Conservation (phyloP, 257 asterid genomes). For the Rauvolfia tetraphylla region DNA sequence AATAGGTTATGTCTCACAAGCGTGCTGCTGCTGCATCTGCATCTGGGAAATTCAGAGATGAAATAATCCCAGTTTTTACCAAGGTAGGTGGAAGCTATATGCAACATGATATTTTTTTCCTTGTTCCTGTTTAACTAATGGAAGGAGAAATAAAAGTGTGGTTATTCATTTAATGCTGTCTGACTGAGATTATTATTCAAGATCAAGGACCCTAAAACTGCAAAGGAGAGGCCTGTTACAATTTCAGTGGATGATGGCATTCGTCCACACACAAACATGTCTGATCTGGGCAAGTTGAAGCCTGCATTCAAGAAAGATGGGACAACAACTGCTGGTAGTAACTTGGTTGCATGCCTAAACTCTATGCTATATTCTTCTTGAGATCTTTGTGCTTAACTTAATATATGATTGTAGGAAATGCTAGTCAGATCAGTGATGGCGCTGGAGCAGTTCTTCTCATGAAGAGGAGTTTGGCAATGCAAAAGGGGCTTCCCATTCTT, state of each 20-base stretch:
- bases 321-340: conserved; percentile 85
- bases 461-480: conserved; percentile 75
- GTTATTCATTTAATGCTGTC: background rate
- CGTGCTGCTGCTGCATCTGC: conserved; percentile 84
- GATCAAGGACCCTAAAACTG: conserved; percentile 70
- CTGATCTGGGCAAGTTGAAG: conserved; percentile 70
- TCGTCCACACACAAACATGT: conserved; percentile 68
- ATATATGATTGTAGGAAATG: conserved; percentile 48
- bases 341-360: background rate
- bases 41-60: conserved; percentile 85
- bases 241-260: conserved; percentile 81
- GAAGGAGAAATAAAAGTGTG: background rate
- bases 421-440: conserved; percentile 92
- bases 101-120: background rate
- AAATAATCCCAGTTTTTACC: conserved; percentile 78
- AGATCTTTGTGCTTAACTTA: background rate
- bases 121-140: background rate
- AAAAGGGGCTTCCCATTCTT: conserved; percentile 80
- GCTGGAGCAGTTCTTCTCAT: conserved; percentile 97
- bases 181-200: conserved; percentile 23
- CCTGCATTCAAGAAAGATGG: conserved; percentile 87
- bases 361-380: background rate
- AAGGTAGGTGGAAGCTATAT: conserved; percentile 44
- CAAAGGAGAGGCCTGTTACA: conserved; percentile 57
- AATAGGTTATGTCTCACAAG: conserved; percentile 76